phyloP scores from a whole-genome alignment of 306 rosid species.

The Corylus americana region DNA sequence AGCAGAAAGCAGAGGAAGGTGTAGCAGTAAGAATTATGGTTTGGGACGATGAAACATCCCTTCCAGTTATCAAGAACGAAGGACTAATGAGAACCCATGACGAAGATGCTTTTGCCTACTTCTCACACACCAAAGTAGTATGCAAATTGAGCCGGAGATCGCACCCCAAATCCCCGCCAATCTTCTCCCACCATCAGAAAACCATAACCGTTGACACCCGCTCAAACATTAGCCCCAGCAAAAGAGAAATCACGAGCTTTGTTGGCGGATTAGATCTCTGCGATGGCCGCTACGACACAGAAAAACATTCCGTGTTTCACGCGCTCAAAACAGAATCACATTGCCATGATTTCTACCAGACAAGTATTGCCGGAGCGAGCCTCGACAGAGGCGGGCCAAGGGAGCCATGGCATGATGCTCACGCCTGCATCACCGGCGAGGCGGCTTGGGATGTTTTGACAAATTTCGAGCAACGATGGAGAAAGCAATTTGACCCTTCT shows the following conservation, averaged over 20 bases:
- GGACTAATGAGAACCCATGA: slow-evolving; percentile 91
- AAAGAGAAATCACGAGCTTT: slow-evolving; percentile 77
- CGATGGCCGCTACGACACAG: slow-evolving; percentile 87
- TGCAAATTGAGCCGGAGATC: slow-evolving; percentile 82
- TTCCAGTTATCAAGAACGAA: slow-evolving; percentile 67
- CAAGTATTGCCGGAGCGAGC: slow-evolving; percentile 72
- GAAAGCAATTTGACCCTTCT: slow-evolving; percentile 71
- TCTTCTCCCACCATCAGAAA: slow-evolving; percentile 92
- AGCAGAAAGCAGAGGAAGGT: slow-evolving; percentile 90
- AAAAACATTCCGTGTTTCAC: slow-evolving; percentile 75
- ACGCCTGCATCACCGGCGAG: slow-evolving; percentile 81
- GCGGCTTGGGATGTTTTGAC: slow-evolving; percentile 89
- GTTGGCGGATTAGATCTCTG: slow-evolving; percentile 89
- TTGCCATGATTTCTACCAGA: slow-evolving; percentile 72
- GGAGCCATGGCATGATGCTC: slow-evolving; percentile 96
- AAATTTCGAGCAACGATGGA: slow-evolving; percentile 93
- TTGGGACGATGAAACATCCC: slow-evolving; percentile 95
- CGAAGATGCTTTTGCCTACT: slow-evolving; percentile 77
- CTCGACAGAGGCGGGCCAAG: slow-evolving; percentile 88
- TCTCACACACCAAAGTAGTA: slow-evolving; percentile 64
- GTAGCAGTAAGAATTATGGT: slow-evolving; percentile 84
- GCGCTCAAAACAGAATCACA: slow-evolving; percentile 59
- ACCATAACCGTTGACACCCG: slow-evolving; percentile 66
- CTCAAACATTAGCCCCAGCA: slow-evolving; percentile 35
- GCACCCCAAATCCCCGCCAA: slow-evolving; percentile 65